Evolutionary conservation across 2,329 filamentous ascomycete species (phyloP), one percentile per base, ranked within the genome.

Genomic region (Fusarium bulbicola): DNA sequence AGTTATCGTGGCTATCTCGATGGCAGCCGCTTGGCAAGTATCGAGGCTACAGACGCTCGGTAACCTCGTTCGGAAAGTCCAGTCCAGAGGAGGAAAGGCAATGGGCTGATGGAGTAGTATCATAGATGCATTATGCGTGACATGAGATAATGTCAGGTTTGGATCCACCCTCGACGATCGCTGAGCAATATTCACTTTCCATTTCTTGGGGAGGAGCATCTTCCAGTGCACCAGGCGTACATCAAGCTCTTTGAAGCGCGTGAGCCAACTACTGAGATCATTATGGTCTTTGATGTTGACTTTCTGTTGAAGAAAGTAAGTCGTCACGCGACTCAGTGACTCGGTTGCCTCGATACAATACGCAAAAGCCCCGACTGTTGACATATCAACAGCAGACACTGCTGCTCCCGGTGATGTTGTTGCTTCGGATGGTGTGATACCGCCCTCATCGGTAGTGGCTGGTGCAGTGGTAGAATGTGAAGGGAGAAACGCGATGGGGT

Each of bases 51-150:
- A 45, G 16, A 45, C 6, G 24, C 43, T 45, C 18, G 43, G 85
- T 4, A 87, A 53, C 10, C 64, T 54, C 68, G 56, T 56, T 80
- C 61, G 72, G 18, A 63, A 60, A 65, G 47, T 70, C 74, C 79
- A 79, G 81, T 67, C 65, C 7, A 74, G 76, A 11, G 21, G 72
- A 0, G 84, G 84, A 60, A 84, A 86, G 0, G 85, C 85, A 26
- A 87, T 86, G 9, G 79, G 78, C 47, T 87, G 85, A 62, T 87
- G 85, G 0, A 87, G 78, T 0, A 87, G 77, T 28, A 87, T 86
- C 77, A 86, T 85, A 1, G 85, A 85, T 1, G 84, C 82, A 66
- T 87, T 86, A 60, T 87, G 85, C 0, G 84, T 87, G 14, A 85
- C 79, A 53, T 87, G 85, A 0, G 85, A 85, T 5, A 86, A 74